These are phyloP conservation scores for Coriolopsis trogii DNA, from an alignment of 1,284 basidiomycete genomes.

Conservation along the genomic window DNA sequence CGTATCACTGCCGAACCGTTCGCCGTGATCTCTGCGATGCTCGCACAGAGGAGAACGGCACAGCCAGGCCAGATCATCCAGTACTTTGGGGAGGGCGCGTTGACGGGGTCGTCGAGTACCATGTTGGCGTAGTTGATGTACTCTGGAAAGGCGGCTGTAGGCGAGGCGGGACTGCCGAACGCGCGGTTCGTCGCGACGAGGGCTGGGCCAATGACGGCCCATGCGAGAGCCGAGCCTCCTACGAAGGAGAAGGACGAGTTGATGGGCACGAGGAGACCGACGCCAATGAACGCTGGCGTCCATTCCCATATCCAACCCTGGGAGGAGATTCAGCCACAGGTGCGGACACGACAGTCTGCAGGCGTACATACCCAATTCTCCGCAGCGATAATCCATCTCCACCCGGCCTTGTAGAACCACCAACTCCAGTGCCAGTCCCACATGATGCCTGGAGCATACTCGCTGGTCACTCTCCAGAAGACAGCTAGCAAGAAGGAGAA, in stretches of 20 bases:
- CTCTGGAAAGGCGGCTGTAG: conserved; percentile 42
- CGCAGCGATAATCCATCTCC: conserved; percentile 29
- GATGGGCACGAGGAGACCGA: conserved; percentile 23
- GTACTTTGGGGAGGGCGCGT: conserved; percentile 60
- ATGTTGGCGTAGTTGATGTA: conserved; percentile 45
- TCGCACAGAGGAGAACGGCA: conserved; percentile 50
- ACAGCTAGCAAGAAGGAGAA: conserved; percentile 53
- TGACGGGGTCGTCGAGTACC: conserved; percentile 33
- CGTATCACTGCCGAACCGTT: conserved; percentile 20
- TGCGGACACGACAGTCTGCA: background rate
- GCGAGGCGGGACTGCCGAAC: conserved; percentile 39
- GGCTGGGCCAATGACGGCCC: conserved; percentile 64
- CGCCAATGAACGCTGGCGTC: conserved; percentile 49
- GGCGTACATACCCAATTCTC: conserved; percentile 25
- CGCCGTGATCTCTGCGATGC: conserved; percentile 30
- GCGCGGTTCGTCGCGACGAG: conserved; percentile 57
- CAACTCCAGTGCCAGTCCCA: conserved; percentile 30
- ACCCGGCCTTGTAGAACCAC: conserved; percentile 31
- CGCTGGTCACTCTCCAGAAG: conserved; percentile 56
- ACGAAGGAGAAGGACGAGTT: conserved; percentile 45
- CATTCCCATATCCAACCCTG: conserved; percentile 30
- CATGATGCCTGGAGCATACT: conserved; percentile 62
- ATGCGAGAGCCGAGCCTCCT: conserved; percentile 60
- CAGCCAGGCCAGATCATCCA: conserved; percentile 72
- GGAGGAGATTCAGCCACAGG: conserved; percentile 42